A percentile compares a stretch with the other conserved stretches of the same genome.
Evolutionary conservation across 495 filamentous ascomycete genomes (phyloP).

Genomic region (Friedmanniomyces endolithicus): DNA sequence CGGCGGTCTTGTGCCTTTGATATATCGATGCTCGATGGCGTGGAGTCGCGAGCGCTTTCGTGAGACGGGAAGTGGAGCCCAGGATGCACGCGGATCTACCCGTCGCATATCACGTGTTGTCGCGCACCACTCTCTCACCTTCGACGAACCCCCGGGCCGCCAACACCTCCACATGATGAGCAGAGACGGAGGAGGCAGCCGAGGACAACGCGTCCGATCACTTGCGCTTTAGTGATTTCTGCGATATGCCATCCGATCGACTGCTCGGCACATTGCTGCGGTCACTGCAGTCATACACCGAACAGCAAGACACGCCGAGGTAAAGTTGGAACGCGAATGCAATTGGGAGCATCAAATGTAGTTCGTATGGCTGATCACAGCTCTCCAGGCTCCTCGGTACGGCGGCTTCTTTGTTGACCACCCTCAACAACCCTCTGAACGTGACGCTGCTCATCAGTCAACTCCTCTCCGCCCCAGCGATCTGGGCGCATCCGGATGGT

Average conservation of each 20-base stretch:
- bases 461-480: slow-evolving; percentile 67
- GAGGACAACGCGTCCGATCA: too few relatives aligned
- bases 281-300: slow-evolving; percentile 32
- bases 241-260: slow-evolving; percentile 29
- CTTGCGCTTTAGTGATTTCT: too few relatives aligned
- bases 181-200: too few relatives aligned
- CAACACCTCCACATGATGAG: too few relatives aligned
- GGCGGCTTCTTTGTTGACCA: slow-evolving; percentile 67
- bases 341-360: too few relatives aligned
- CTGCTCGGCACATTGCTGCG: slow-evolving; percentile 31
- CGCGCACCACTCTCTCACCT: too few relatives aligned
- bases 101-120: not conserved
- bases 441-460: slow-evolving; percentile 83
- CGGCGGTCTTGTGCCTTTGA: not conserved
- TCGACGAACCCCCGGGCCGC: too few relatives aligned
- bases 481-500: slow-evolving; percentile 68
- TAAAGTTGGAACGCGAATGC: slow-evolving; percentile 29
- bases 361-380: slow-evolving; percentile 12
- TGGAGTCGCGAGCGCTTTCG: not conserved
- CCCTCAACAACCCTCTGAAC: slow-evolving; percentile 81
- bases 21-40: not conserved
- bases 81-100: not conserved
- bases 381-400: slow-evolving; percentile 57
- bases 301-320: slow-evolving; percentile 37
- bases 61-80: not conserved